Evolutionary conservation across 495 filamentous ascomycete genomes (phyloP), one percentile per base, ranked within the genome.

Genomic region (Podospora pseudoanserina): DNA sequence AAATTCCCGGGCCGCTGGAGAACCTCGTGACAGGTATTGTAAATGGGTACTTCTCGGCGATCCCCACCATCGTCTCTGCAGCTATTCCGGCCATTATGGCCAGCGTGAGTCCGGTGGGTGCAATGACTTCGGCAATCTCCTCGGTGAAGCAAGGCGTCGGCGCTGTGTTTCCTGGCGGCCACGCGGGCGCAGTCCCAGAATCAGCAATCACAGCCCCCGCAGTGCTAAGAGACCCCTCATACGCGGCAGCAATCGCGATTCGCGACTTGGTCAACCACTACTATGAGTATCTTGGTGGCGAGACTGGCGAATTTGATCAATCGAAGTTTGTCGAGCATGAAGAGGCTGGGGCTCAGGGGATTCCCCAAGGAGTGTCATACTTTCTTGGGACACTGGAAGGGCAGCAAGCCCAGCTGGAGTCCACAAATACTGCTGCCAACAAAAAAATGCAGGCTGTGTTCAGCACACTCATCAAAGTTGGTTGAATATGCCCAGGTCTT

Each of bases 181-280:
- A 26, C 20, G 63, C 39, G 9, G 34, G 28, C 18, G 6, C 63
- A 55, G n/a, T 15, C 60, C 23, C 4, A 32, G 30, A 7, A 23
- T 23, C 23, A 23, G 1, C 23, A 32, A 6, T 7, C 30, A 4
- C 30, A 7, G 30, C 7, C 4, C 7, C 30, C 4, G 30, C 30
- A 32, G 30, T 32, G 28, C 60, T 44, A 2, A 16, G n/a, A 11
- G 60, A 63, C 60, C 60, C 60, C n/a, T 30, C 60, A n/a, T 63
- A 63, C 30, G 60, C 60, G 11, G 9, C 27, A 9, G 60, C 60
- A 3, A 39, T 39, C 18, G 44, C 60, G 16, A 63, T 63, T 39
- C 60, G 20, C 30, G 28, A 63, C 30, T n/a, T 63, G 30, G 60
- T 63, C 30, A 63, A 63, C 32, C 60, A 63, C 60, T 63, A 19